These are phyloP conservation scores for Funneliformis mosseae DNA, from an alignment of 192 early-diverging fungal genomes.

Conservation along the genomic window DNA sequence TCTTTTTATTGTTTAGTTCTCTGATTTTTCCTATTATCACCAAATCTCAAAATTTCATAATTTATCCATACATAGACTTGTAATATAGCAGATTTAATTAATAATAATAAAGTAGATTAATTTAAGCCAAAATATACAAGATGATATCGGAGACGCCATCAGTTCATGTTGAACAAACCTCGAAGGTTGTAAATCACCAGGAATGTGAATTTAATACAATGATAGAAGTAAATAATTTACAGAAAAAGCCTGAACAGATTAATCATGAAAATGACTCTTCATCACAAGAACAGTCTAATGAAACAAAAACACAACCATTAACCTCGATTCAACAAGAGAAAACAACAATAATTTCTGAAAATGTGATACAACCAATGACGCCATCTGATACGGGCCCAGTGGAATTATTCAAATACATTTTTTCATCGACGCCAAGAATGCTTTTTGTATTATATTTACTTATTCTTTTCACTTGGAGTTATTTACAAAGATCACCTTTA, in stretches of 20 bases:
- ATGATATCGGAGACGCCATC: neutral
- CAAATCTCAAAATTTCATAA: neutral
- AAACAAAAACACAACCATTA: neutral
- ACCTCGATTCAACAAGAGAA: neutral
- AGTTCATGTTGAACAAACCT: neutral
- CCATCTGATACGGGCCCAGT: neutral
- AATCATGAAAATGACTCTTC: neutral
- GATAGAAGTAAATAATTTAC: neutral
- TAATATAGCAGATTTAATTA: neutral
- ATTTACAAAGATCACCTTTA: slow-evolving; percentile 14
- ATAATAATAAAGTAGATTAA: neutral
- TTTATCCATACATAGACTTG: neutral
- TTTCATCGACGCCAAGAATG: slow-evolving; percentile 7
- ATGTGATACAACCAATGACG: neutral
- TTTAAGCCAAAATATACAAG: neutral
- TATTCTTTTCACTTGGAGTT: slow-evolving; percentile 15
- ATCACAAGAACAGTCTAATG: neutral
- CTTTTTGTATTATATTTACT: slow-evolving; percentile 16
- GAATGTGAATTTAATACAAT: neutral
- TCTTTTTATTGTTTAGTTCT: neutral
- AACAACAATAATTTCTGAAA: neutral
- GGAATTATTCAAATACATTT: neutral
- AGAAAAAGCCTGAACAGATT: neutral
- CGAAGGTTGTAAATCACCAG: neutral
- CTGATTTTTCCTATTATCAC: neutral